Percentiles rank a stretch among this genome's conserved stretches.
These are phyloP conservation scores for Phytopythium vexans DNA, from an alignment of 352 stramenopile genomes.

Conservation along the genomic window DNA sequence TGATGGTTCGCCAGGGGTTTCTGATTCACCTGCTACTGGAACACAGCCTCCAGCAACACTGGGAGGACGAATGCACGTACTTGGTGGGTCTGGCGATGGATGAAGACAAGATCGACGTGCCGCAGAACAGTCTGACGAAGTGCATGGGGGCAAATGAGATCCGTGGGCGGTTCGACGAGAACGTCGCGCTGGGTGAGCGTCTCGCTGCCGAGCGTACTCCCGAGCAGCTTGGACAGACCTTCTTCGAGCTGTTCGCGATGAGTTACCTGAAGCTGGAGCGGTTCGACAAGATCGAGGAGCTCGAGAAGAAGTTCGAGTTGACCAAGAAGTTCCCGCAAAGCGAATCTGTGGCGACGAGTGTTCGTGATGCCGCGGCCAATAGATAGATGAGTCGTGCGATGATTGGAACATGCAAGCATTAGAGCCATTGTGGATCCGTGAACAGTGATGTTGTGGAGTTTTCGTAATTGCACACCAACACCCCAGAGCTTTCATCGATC, in stretches of 20 bases:
- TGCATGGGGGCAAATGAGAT: conserved; percentile 33
- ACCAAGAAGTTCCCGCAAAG: conserved; percentile 29
- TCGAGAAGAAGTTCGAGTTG: conserved; percentile 15
- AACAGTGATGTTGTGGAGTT: too few species aligned
- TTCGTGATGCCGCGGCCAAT: conserved; percentile 18
- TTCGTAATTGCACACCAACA: too few species aligned
- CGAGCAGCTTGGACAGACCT: conserved; percentile 23
- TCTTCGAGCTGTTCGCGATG: conserved; percentile 37
- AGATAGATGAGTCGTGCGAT: conserved; percentile 12
- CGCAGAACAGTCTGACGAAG: conserved; percentile 25
- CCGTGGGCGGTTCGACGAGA: conserved; percentile 25
- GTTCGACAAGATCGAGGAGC: conserved; percentile 25
- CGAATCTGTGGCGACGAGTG: conserved; percentile 27
- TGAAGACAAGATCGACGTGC: conserved; percentile 15
- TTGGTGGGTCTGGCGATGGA: conserved; percentile 30
- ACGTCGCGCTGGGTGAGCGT: conserved; percentile 26
- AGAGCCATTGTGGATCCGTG: neutral
- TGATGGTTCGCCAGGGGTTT: conserved; percentile 38
- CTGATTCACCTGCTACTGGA: conserved; percentile 44
- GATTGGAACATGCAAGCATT: neutral
- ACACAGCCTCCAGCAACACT: conserved; percentile 25
- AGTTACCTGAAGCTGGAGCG: conserved; percentile 30
- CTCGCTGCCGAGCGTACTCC: conserved; percentile 18
- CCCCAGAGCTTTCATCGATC: neutral
- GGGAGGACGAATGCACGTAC: conserved; percentile 25